A percentile compares a stretch with the other conserved stretches of the same genome.
These are phyloP conservation scores for Dentipellis fragilis DNA, from an alignment of 768 basidiomycete species.

Conservation along the genomic window DNA sequence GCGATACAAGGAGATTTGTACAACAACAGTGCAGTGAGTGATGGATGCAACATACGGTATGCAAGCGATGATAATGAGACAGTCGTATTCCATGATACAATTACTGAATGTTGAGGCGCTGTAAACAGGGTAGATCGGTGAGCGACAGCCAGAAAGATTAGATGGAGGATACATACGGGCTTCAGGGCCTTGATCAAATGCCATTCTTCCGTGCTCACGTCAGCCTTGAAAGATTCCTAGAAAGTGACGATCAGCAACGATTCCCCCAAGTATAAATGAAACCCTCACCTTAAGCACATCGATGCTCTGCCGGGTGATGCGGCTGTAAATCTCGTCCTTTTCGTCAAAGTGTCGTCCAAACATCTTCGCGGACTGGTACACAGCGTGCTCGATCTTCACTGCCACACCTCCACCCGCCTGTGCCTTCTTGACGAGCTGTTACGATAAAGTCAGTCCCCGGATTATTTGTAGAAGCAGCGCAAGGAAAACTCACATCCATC, in stretches of 20 bases:
- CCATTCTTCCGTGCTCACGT: constrained; percentile 91
- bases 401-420: constrained; percentile 96
- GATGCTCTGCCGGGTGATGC: constrained; percentile 86
- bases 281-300: constrained; percentile 83
- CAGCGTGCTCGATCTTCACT: constrained; percentile 96
- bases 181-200: constrained; percentile 83
- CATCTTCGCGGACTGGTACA: constrained; percentile 91
- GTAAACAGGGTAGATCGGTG: not conserved
- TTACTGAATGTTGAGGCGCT: not conserved
- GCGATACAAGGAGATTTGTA: not conserved
- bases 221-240: constrained; percentile 77
- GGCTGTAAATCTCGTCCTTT: constrained; percentile 87
- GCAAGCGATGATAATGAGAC: not conserved
- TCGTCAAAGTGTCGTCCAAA: constrained; percentile 95
- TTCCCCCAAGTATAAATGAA: not conserved
- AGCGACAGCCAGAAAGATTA: not conserved
- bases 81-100: not conserved
- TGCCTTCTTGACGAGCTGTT: constrained; percentile 79
- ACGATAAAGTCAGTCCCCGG: not conserved
- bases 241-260: constrained; percentile 7
- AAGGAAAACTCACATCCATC: constrained; percentile 45
- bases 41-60: not conserved
- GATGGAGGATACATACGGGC: constrained; percentile 35
- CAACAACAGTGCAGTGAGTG: not conserved
- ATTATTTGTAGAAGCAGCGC: not conserved